phyloP scores from a whole-genome alignment of 2,329 filamentous ascomycete species.

The Fusarium paranaense region DNA sequence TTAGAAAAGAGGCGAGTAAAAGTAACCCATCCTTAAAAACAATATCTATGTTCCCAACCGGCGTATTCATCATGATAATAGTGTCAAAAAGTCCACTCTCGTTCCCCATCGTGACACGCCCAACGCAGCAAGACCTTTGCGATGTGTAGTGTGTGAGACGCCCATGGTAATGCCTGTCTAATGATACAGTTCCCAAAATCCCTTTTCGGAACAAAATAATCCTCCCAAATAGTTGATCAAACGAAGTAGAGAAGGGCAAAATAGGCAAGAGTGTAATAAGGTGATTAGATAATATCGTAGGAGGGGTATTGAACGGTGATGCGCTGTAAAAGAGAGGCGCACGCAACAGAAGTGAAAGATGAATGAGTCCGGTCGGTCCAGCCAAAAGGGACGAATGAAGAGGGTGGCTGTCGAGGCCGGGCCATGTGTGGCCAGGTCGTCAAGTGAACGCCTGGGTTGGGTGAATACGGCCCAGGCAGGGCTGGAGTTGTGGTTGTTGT shows the following conservation, averaged over 20 bases:
- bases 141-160: constrained; percentile 39
- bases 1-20: constrained; percentile 19
- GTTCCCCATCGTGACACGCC: constrained; percentile 11
- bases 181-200: constrained; percentile 44
- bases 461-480: constrained; percentile 6
- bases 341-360: constrained; percentile 37
- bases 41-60: constrained; percentile 46
- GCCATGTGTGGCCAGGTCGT: constrained; percentile 17
- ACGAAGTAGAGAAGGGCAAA: constrained; percentile 27
- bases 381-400: constrained; percentile 37
- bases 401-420: constrained; percentile 24
- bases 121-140: constrained; percentile 22
- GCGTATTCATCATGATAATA: constrained; percentile 43
- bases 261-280: constrained; percentile 1
- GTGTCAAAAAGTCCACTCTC: constrained; percentile 17
- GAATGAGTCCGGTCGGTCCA: constrained; percentile 43
- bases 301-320: constrained; percentile 41
- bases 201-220: constrained; percentile 22
- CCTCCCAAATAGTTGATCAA: constrained; percentile 38
- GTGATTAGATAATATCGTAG: constrained; percentile 40
- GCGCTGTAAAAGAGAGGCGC: constrained; percentile 16
- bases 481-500: neutral
- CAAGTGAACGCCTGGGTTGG: constrained; percentile 10
- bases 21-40: constrained; percentile 37
- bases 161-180: constrained; percentile 45